Base-by-base conservation (phyloP, 139 green algal genomes). In the Coelastrella sp. region DNA sequence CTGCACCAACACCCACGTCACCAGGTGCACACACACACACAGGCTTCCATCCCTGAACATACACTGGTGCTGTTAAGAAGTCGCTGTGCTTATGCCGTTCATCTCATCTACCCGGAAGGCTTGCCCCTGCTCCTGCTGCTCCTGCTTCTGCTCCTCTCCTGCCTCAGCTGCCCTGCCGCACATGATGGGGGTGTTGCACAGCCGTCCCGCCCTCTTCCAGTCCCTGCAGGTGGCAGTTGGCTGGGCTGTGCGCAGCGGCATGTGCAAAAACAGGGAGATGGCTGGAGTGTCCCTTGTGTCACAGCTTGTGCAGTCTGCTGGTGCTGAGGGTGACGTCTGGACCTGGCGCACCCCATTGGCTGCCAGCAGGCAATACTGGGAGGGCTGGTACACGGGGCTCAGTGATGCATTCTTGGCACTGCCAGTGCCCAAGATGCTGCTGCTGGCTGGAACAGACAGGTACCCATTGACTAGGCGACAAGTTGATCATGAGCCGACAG, bases 361-460 rank as follows among this genome's bases (percentile, higher is more conserved):
- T 66, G 61, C 79, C 3, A 98, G 92, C 27, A 89, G 95, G 76
- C 92, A 92, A 11, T 95, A 95, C 90, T 99, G 97, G 97, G 91
- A 97, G 78, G 96, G 94, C 24, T 99, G 98, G 98, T 99, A 98
- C 91, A 57, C 14, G 3, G 97, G 96, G 9, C 92, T 99, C 60
- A 97, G 92, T 59, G 94, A 97, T n/a, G 61, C 91, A 0, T 99
- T 98, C 87, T 92, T 99, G 82, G 58, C 24, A 59, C 90, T 95
- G 88, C 61, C 70, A 12, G 85, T 90, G 19, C 95, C 98, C 66
- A 99, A 99, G 92, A 92, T 99, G 91, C 91, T 99, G 74, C 70
- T 99, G 65, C 93, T 99, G n/a, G 98, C 96, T 6, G 98, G 97
- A 27, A 99, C 96, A 0, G 97, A 99, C 91, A 92, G 97, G 86